Conservation (phyloP, 2,329 filamentous ascomycete species). For the Tolypocladium endophyticum region DNA sequence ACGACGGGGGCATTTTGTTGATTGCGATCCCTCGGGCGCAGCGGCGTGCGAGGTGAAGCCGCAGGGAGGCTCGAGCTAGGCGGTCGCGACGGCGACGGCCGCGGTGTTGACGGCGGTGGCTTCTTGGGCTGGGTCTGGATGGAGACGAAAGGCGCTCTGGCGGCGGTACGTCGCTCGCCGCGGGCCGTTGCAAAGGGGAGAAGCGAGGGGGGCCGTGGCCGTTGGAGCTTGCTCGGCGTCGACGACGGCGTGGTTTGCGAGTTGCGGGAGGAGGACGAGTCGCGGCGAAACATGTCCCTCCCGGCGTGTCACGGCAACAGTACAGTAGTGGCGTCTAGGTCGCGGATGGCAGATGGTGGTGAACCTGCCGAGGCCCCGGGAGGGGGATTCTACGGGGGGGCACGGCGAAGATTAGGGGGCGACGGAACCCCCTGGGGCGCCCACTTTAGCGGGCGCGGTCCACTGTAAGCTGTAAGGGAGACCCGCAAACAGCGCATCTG, state of each 20-base stretch:
- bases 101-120: background rate
- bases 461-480: background rate
- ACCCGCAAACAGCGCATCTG: background rate
- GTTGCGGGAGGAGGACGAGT: background rate
- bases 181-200: conserved; percentile 1
- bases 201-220: background rate
- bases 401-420: background rate
- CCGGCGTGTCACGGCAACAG: background rate
- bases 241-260: background rate
- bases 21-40: conserved; percentile 9
- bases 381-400: background rate
- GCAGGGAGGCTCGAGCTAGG: background rate
- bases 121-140: background rate
- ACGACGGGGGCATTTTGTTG: conserved; percentile 13
- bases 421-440: background rate
- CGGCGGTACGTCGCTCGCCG: conserved; percentile 1
- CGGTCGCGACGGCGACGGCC: background rate
- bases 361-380: background rate
- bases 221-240: background rate
- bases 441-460: background rate
- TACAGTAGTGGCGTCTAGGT: background rate
- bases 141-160: conserved; percentile 1
- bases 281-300: conserved; percentile 1
- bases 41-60: conserved; percentile 10
- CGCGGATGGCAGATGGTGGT: background rate